These are phyloP conservation scores for Basidiobolus meristosporus DNA, from an alignment of 371 early-diverging fungal species.

Conservation along the genomic window DNA sequence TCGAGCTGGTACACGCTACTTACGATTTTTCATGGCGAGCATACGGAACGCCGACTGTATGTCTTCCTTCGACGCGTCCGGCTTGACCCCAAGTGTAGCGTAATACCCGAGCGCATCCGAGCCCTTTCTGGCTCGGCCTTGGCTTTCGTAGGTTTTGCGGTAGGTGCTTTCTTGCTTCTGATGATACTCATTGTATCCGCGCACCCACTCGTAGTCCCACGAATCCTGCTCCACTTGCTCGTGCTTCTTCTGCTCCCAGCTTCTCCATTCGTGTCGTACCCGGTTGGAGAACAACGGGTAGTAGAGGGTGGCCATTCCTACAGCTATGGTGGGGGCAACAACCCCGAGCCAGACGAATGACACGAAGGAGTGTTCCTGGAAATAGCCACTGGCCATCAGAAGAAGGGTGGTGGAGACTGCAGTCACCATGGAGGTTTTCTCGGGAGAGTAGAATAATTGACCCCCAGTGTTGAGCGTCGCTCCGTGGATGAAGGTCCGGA, in stretches of 20 bases:
- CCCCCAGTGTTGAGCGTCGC: conserved; percentile 24
- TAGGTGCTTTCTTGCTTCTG: too few relatives aligned
- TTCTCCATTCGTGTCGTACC: too few relatives aligned
- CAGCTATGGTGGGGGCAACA: conserved; percentile 22
- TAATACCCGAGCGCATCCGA: conserved; percentile 28
- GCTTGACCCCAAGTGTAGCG: conserved; percentile 14
- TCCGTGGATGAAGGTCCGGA: conserved; percentile 34
- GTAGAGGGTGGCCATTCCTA: conserved; percentile 24
- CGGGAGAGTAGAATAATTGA: conserved; percentile 25
- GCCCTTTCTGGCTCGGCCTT: too few relatives aligned
- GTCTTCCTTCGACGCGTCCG: conserved; percentile 21
- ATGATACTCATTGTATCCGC: too few relatives aligned
- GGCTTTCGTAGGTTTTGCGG: too few relatives aligned
- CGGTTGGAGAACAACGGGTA: conserved; percentile 11
- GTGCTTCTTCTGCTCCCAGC: too few relatives aligned
- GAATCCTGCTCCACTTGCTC: too few relatives aligned
- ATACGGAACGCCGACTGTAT: conserved; percentile 39
- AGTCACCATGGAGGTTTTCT: conserved; percentile 23
- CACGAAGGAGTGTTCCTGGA: conserved; percentile 7
- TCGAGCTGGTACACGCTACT: too few relatives aligned
- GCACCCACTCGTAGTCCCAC: too few relatives aligned
- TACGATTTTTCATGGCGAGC: conserved; percentile 15
- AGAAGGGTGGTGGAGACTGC: conserved; percentile 10
- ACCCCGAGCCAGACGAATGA: conserved; percentile 21
- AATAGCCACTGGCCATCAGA: not conserved